Percentiles rank a stretch among this genome's conserved stretches.
Conservation (phyloP, 257 asterid genomes). For the Fraxinus americana region DNA sequence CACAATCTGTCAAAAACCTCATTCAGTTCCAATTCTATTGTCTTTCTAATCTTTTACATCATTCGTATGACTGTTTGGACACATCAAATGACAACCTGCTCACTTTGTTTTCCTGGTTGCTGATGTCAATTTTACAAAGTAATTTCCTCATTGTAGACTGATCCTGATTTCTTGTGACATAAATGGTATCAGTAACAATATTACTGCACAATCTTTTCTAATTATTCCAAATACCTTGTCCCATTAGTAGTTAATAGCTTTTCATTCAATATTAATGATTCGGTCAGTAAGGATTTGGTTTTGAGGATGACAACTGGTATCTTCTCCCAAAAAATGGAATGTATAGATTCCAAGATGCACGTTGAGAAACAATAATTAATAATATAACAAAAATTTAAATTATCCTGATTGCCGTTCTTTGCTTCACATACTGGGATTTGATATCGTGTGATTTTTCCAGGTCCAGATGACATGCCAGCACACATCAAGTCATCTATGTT, state of each 20-base stretch:
- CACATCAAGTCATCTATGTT: slow-evolving; percentile 98
- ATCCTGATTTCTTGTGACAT: neutral
- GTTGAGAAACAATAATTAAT: neutral
- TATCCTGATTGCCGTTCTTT: neutral
- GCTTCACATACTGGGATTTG: slow-evolving; percentile 12
- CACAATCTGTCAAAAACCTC: no score
- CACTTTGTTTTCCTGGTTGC: neutral
- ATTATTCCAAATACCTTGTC: neutral
- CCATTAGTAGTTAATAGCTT: neutral
- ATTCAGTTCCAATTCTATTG: no score
- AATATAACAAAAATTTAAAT: neutral
- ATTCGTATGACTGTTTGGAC: no score
- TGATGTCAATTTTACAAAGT: slow-evolving; percentile 7
- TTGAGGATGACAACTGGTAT: no score
- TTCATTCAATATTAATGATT: neutral
- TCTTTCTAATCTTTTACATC: no score
- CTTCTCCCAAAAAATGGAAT: no score
- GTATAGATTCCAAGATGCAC: neutral
- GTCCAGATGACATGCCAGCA: slow-evolving; percentile 99
- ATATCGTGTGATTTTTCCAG: slow-evolving; percentile 49
- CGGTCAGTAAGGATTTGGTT: neutral
- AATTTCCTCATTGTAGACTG: slow-evolving; percentile 3
- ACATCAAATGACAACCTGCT: no score
- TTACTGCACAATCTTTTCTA: neutral
- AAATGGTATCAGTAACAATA: slow-evolving; percentile 1